Base-by-base conservation (phyloP, 2,329 filamentous ascomycete genomes). In the Amauroascus niger region DNA sequence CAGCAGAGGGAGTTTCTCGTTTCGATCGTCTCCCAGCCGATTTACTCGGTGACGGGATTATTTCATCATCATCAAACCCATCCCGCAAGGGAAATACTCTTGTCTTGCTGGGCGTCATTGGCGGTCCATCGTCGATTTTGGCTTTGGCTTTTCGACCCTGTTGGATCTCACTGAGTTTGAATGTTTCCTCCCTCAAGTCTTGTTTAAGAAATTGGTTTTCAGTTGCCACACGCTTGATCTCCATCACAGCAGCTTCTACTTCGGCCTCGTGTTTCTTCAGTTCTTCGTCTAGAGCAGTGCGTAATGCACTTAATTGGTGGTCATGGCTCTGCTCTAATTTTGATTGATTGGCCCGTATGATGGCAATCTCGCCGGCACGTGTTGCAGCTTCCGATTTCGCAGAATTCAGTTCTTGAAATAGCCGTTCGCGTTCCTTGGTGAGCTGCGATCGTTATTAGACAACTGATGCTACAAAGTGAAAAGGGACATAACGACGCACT, bases 11-110 rank as follows among this genome's bases (percentile, higher is more conserved):
- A 1, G 80, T 83, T 9, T 67, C 66, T 41, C 75, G 70, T 62
- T 77, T 80, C 5, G 72, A 70, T 58, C 70, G 73, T 44, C 65
- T 60, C 35, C 62, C 60, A 6, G 65, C 65, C 7, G 73, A 71
- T 59, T 76, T 81, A 50, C 74, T 79, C 3, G 79, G 79, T 2
- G 79, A 82, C 1, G 74, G 64, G 57, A 76, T 70, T 53, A 83
- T 74, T 61, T 84, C 79, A 53, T 78, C 75, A 58, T 84, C 79
- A 53, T 83, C 79, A 61, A 84, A 84, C 16, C 81, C 81, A 68
- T 84, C 81, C 14, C 79, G 74, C 33, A 78, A 73, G 1, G 74
- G 72, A 0, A 75, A 65, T 6, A 65, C 65, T 57, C 69, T 73
- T n/a, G 69, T 65, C 58, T 75, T 78, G 55, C 67, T 77, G 0